Evolutionary conservation across 306 rosid genomes (phyloP).

Genomic region (Cucurbita argyrosperma): DNA sequence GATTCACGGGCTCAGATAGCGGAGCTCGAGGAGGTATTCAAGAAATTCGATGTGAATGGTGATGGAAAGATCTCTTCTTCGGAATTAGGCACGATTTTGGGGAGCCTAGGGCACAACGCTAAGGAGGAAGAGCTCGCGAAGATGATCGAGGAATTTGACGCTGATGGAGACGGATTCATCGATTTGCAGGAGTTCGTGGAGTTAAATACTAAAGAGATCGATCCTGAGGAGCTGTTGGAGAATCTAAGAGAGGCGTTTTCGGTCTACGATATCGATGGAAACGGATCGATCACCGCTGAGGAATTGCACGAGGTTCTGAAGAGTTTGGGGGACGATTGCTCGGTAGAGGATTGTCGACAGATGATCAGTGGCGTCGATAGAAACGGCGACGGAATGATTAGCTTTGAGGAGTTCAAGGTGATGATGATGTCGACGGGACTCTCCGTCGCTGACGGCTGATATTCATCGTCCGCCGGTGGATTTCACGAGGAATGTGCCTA

Average conservation of each 20-base stretch:
- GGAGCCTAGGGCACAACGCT: constrained; percentile 41
- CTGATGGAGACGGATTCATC: constrained; percentile 74
- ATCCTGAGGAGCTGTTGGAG: constrained; percentile 46
- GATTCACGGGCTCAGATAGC: constrained; percentile 17
- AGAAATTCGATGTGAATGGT: constrained; percentile 67
- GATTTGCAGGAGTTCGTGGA: constrained; percentile 56
- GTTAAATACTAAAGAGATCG: constrained; percentile 64
- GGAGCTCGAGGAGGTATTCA: constrained; percentile 58
- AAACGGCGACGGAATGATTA: constrained; percentile 79
- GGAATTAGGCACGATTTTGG: constrained; percentile 67
- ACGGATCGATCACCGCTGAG: constrained; percentile 76
- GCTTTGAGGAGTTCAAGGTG: constrained; percentile 67
- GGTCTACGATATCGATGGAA: constrained; percentile 68
- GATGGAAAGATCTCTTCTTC: constrained; percentile 74
- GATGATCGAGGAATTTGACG: constrained; percentile 68
- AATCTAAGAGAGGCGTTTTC: constrained; percentile 68
- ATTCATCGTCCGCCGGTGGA: background rate
- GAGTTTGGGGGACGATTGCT: constrained; percentile 67
- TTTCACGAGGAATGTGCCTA: background rate
- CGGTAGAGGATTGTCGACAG: constrained; percentile 54
- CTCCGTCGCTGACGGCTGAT: background rate
- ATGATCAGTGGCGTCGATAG: constrained; percentile 79
- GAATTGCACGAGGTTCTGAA: constrained; percentile 49
- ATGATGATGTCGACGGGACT: constrained; percentile 51
- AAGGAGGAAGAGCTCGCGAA: constrained; percentile 39